Percentiles rank a stretch among this genome's conserved stretches.
These are phyloP conservation scores for Entrophospora sp. DNA, from an alignment of 192 early-diverging fungal species.

Conservation along the genomic window DNA sequence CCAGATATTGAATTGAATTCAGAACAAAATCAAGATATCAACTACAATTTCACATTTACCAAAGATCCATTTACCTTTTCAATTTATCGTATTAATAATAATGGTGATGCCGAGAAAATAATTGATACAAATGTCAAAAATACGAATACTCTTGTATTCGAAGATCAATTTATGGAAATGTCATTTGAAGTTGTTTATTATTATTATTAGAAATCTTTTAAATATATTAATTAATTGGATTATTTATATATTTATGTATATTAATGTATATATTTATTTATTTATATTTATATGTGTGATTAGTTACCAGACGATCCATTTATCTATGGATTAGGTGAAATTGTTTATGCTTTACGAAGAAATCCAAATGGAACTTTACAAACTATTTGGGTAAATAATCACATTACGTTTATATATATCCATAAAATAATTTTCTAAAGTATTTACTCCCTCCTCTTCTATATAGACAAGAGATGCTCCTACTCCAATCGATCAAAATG, in stretches of 20 bases:
- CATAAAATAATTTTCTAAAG: neutral
- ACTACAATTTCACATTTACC: conserved; percentile 1
- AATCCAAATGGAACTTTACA: conserved; percentile 5
- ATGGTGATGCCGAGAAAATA: conserved; percentile 28
- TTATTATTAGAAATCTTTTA: neutral
- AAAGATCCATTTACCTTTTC: conserved; percentile 36
- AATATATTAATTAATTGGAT: too few relatives aligned
- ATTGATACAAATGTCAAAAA: conserved; percentile 33
- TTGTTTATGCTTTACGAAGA: conserved; percentile 36
- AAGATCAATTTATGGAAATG: conserved; percentile 60
- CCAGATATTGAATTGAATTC: neutral
- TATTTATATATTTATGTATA: neutral
- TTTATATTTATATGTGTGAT: neutral
- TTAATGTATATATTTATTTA: neutral
- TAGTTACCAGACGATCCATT: conserved; percentile 36
- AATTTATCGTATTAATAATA: conserved; percentile 26
- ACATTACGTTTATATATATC: neutral
- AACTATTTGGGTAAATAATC: neutral
- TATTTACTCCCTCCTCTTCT: neutral
- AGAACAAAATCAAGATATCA: neutral
- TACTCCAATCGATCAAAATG: conserved; percentile 13
- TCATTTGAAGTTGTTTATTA: conserved; percentile 36
- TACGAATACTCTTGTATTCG: conserved; percentile 36
- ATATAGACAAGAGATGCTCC: neutral
- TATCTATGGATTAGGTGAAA: conserved; percentile 62